Conservation (phyloP, 192 early-diverging fungal species). For the Rhizophagus prolifer region DNA sequence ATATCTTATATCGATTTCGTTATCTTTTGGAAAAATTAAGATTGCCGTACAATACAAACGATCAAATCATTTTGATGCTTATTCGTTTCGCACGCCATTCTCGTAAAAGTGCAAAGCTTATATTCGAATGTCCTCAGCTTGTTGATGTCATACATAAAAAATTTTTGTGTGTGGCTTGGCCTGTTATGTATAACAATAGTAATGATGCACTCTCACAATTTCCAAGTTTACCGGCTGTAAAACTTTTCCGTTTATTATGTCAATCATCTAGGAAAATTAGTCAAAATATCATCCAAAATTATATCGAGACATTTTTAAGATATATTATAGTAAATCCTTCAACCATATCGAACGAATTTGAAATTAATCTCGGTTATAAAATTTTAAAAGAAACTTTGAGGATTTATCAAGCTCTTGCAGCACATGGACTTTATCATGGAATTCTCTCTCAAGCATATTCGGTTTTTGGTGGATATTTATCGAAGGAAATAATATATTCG, state of each 20-base stretch:
- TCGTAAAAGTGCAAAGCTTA: constrained; percentile 38
- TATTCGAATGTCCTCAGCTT: constrained; percentile 48
- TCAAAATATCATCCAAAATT: constrained; percentile 39
- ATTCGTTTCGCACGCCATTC: constrained; percentile 48
- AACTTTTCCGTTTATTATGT: constrained; percentile 40
- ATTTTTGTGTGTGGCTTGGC: constrained; percentile 47
- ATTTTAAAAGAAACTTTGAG: constrained; percentile 44
- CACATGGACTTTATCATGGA: constrained; percentile 50
- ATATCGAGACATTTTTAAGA: constrained; percentile 43
- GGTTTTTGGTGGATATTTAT: neutral
- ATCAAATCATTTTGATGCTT: constrained; percentile 51
- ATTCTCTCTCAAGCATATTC: constrained; percentile 21
- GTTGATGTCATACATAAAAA: constrained; percentile 44
- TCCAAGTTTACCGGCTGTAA: constrained; percentile 33
- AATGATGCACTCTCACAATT: neutral
- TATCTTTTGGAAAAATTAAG: constrained; percentile 53
- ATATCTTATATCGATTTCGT: constrained; percentile 54
- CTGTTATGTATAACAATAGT: constrained; percentile 28
- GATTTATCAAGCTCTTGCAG: constrained; percentile 42
- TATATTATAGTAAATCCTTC: constrained; percentile 46
- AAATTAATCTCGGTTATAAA: constrained; percentile 33
- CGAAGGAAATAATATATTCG: constrained; percentile 14
- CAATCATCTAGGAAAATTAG: constrained; percentile 46
- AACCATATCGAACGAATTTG: constrained; percentile 9
- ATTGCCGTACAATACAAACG: constrained; percentile 36